Base-by-base conservation (phyloP, 148 eudicot species). In the Fagopyrum homotropicum region DNA sequence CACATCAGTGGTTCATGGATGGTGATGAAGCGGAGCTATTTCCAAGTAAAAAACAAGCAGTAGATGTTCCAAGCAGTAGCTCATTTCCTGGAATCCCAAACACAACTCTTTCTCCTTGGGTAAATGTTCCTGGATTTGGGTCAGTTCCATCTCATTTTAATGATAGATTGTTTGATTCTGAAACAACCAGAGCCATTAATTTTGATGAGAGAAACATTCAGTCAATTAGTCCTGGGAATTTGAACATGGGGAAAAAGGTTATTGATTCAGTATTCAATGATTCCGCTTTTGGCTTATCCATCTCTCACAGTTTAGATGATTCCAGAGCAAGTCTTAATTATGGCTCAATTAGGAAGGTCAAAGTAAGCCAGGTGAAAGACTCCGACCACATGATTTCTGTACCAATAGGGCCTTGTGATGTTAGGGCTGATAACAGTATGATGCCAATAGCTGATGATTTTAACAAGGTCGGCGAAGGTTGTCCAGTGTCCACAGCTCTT, bases 41-140 rank as follows among this genome's bases (percentile, higher is more conserved):
- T 55, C 85, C 87, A 29, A 89, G 74, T 85, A 93, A 90, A 86
- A 93, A 88, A 77, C 98, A 89, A 82, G 88, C 85, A 75, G 77
- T 86, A 64, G 93, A 85, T 75, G 76, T 83, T 76, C 80, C 85
- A 52, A 75, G 75, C 77, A 79, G 80, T 73, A 80, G 69, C 81
- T 80, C 83, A 57, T 82, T 87, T 78, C 79, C 86, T 17, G 89
- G 85, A 72, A 70, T 85, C 52, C 83, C 81, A 75, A 77, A 80
- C 69, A 66, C 88, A 26, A 80, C 69, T 48, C 75, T 83, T 72
- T 75, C 82, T 78, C 77, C 81, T 46, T 87, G 90, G 89, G 84
- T 80, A 69, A 85, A 77, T 77, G 60, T 84, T 74, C 78, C 89
- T 7, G 73, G 83, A 76, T 84, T 82, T 75, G 82, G 78, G 59